Conservation (phyloP, 768 basidiomycete species). For the Panus rudis region DNA sequence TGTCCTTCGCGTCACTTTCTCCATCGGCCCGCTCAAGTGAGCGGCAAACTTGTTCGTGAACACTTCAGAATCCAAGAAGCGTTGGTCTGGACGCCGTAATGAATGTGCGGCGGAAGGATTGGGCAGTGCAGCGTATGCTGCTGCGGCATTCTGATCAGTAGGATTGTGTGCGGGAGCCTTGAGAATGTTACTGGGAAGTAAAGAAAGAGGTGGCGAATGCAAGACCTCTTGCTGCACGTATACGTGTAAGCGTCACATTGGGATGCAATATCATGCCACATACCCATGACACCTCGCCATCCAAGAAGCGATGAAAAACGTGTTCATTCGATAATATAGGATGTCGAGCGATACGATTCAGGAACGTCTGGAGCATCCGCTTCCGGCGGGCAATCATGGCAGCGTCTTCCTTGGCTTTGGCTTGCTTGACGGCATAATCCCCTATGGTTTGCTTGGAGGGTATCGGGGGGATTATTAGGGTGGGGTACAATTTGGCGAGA, state of each 20-base stretch:
- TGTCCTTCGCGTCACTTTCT: slow-evolving; percentile 88
- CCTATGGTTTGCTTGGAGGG: slow-evolving; percentile 93
- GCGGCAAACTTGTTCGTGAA: slow-evolving; percentile 95
- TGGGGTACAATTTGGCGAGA: slow-evolving; percentile 86
- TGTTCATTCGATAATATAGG: slow-evolving; percentile 96
- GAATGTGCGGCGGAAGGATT: slow-evolving; percentile 86
- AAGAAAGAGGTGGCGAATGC: slow-evolving; percentile 85
- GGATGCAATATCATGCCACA: slow-evolving; percentile 16
- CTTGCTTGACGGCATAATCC: slow-evolving; percentile 96
- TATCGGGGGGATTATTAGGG: slow-evolving; percentile 94
- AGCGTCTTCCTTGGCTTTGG: slow-evolving; percentile 93
- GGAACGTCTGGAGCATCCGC: slow-evolving; percentile 91
- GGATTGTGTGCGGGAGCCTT: slow-evolving; percentile 95
- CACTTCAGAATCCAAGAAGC: slow-evolving; percentile 91
- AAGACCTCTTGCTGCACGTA: slow-evolving; percentile 73
- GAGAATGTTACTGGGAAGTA: slow-evolving; percentile 90
- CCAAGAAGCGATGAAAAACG: slow-evolving; percentile 92
- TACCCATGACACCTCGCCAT: slow-evolving; percentile 96
- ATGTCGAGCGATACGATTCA: slow-evolving; percentile 84
- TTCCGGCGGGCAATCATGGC: slow-evolving; percentile 87
- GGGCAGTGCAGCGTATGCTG: slow-evolving; percentile 79
- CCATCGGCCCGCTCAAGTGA: slow-evolving; percentile 89
- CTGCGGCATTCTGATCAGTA: slow-evolving; percentile 64
- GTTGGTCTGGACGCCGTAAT: slow-evolving; percentile 87
- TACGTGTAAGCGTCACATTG: slow-evolving; percentile 7